phyloP scores from a whole-genome alignment of 208 protist species.

The Leishmania aethiopica region DNA sequence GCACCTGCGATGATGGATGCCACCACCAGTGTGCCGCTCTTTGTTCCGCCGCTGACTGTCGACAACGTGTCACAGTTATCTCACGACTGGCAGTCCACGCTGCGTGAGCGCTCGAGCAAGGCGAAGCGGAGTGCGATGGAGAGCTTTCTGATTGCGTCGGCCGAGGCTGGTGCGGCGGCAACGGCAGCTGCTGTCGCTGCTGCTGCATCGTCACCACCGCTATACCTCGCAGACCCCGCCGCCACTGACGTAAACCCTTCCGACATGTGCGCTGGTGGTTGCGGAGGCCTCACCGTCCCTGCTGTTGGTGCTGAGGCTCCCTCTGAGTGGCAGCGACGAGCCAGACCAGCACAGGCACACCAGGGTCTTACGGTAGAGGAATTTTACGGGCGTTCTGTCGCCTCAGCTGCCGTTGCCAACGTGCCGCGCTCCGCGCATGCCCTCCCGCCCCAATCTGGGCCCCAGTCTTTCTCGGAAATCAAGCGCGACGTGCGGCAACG shows the following conservation, averaged over 20 bases:
- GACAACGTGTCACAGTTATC: slow-evolving; percentile 38
- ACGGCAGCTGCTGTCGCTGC: background rate
- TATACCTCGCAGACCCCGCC: background rate
- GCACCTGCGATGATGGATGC: background rate
- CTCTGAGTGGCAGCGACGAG: background rate
- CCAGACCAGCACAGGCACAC: background rate
- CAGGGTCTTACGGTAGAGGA: background rate
- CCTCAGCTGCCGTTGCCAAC: background rate
- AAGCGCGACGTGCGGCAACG: background rate
- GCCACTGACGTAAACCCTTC: background rate
- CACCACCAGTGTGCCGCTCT: slow-evolving; percentile 17
- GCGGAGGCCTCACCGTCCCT: background rate
- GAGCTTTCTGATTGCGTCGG: slow-evolving; percentile 32
- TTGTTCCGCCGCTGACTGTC: slow-evolving; percentile 35
- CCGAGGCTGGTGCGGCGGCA: slow-evolving; percentile 23
- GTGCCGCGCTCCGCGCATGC: background rate
- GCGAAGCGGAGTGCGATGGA: slow-evolving; percentile 28
- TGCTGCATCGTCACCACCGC: background rate
- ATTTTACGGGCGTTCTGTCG: background rate
- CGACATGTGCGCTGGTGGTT: background rate
- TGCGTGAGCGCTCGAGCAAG: slow-evolving; percentile 33
- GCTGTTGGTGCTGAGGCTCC: background rate
- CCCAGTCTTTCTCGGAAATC: background rate
- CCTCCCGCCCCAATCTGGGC: background rate
- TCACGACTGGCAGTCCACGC: slow-evolving; percentile 47